phyloP scores from a whole-genome alignment of 164 flowering plant genomes.

The grape (Vitis vinifera) region ASM3070453v1 NC_081817.1:937501-938000 shows the following conservation, averaged over 20 bases:
- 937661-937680: no score
- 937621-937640: background rate
- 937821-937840: slow-evolving; percentile 46
- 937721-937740: slow-evolving; percentile 14
- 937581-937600: slow-evolving; percentile 61
- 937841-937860: slow-evolving; percentile 42
- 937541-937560: slow-evolving; percentile 38
- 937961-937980: slow-evolving; percentile 46
- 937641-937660: background rate
- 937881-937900: slow-evolving; percentile 34
- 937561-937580: slow-evolving; percentile 44
- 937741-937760: slow-evolving; percentile 15
- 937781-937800: background rate
- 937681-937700: slow-evolving; percentile 39
- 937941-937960: slow-evolving; percentile 1
- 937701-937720: slow-evolving; percentile 50
- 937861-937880: slow-evolving; percentile 50
- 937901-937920: background rate
- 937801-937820: slow-evolving; percentile 22
- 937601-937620: slow-evolving; percentile 40
- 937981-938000: slow-evolving; percentile 19
- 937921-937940: background rate
- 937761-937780: background rate
- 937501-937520: background rate
- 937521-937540: slow-evolving; percentile 52